Percentiles rank a stretch among this genome's conserved stretches.
Conservation (phyloP, 164 flowering plant genomes). For the Sedum album region DNA sequence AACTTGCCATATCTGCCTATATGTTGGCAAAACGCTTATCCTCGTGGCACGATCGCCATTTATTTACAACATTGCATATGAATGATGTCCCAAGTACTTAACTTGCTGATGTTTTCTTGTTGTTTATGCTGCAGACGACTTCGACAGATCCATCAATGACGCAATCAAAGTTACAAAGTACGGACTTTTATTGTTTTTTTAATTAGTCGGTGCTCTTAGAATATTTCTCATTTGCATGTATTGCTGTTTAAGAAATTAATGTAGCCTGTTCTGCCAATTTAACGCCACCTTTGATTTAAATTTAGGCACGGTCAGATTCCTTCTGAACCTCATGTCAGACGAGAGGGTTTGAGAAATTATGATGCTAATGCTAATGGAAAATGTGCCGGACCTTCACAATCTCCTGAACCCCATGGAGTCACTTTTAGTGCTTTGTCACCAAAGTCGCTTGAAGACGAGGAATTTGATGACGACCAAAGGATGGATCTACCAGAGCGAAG, state of each 20-base stretch:
- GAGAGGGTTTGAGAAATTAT: slow-evolving; percentile 35
- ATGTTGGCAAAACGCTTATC: not conserved
- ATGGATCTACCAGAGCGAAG: slow-evolving; percentile 53
- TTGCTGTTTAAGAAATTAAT: slow-evolving; percentile 29
- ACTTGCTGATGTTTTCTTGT: slow-evolving; percentile 6
- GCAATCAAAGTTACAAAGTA: slow-evolving; percentile 97
- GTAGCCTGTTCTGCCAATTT: not conserved
- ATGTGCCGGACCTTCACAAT: slow-evolving; percentile 49
- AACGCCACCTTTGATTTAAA: not conserved
- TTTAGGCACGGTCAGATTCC: slow-evolving; percentile 41
- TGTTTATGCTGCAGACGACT: slow-evolving; percentile 73
- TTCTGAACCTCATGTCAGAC: slow-evolving; percentile 51
- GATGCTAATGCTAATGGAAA: slow-evolving; percentile 63
- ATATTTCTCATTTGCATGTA: not conserved
- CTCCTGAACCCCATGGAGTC: slow-evolving; percentile 24
- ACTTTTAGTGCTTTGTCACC: slow-evolving; percentile 46
- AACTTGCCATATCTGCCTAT: not conserved
- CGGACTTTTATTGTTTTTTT: slow-evolving; percentile 13
- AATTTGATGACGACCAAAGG: slow-evolving; percentile 41
- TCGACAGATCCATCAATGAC: slow-evolving; percentile 86
- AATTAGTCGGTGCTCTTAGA: not conserved
- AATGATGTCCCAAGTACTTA: not conserved
- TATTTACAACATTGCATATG: not conserved
- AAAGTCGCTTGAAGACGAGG: slow-evolving; percentile 53
- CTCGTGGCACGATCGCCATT: not conserved